Evolutionary conservation across 805 yeast genomes (phyloP), one percentile per base, ranked within the genome.

Genomic region (Komagataella ulmi): DNA sequence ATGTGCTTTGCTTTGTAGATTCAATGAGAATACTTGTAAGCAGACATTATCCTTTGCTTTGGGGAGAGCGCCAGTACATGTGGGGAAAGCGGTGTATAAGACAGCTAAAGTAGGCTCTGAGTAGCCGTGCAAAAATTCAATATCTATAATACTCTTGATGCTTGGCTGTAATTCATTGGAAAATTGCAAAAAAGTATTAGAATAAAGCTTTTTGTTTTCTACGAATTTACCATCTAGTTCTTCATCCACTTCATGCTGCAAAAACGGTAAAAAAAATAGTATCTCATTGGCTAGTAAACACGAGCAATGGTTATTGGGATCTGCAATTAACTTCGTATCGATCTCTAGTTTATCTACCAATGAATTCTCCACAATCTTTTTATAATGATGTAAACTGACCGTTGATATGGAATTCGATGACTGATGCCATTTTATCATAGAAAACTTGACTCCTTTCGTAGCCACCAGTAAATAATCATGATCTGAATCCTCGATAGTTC

Each of bases 331-430:
- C 7, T 68, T 66, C 0, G 85, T 67, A 5, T 63, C 50, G 55
- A 68, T 55, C 58, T 58, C 59, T 12, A 60, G 57, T 21, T 65
- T 57, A 19, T 65, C 65, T 51, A 74, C 79, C 49, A 74, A 68
- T 1, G 81, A 73, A 8, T 73, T 70, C 46, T 74, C 75, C 50
- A 88, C 70, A 23, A 79, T 78, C 47, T 79, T 77, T 58, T 91
- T 97, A 64, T 90, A 93, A 62, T 77, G 88, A 67, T 93, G 99
- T 50, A 93, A 69, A 50, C 96, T 85, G 1, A 80, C 74, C 0
- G 97, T 87, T 23, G 75, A 70, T n/a, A 91, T 70, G 1, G 75
- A 59, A 56, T 79, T 72, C n/a, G 58, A 61, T 3, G 60, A 64
- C 3, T 65, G 63, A 59, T 88, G 83, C 87, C 95, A 93, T 52